A percentile compares a stretch with the other conserved stretches of the same genome.
Conservation (phyloP, 306 rosid species). For the Inga leiocalycina region DNA sequence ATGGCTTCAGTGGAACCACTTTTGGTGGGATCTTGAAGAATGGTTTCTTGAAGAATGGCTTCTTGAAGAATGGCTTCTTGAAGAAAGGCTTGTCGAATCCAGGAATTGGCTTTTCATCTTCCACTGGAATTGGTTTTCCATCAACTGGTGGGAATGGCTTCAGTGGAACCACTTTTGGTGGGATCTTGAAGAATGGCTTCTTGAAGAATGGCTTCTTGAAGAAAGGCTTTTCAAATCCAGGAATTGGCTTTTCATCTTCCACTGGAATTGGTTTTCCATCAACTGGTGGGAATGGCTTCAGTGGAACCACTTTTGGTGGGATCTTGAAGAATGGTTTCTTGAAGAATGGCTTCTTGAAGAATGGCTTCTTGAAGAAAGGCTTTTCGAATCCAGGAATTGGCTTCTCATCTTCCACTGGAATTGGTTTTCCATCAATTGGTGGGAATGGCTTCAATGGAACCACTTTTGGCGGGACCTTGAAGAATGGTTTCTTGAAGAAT, state of each 20-base stretch:
- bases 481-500: conserved; percentile 13
- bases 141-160: background rate
- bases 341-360: conserved; percentile 12
- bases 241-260: background rate
- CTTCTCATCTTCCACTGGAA: conserved; percentile 2
- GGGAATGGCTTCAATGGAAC: background rate
- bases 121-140: conserved; percentile 11
- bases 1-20: background rate
- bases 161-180: background rate
- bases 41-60: conserved; percentile 22
- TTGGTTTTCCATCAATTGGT: background rate
- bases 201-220: background rate
- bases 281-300: background rate
- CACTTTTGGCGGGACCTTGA: conserved; percentile 4
- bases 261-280: conserved; percentile 5
- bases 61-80: background rate
- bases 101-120: background rate
- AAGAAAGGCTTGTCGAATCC: background rate
- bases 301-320: background rate
- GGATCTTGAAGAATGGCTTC: conserved; percentile 23
- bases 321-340: conserved; percentile 12
- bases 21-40: conserved; percentile 14
- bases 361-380: background rate
- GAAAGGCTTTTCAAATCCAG: conserved; percentile 3
- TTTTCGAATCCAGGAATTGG: conserved; percentile 10